These are phyloP conservation scores for Suhomyces choctaworum DNA, from an alignment of 1,139 yeast genomes.

Conservation along the genomic window DNA sequence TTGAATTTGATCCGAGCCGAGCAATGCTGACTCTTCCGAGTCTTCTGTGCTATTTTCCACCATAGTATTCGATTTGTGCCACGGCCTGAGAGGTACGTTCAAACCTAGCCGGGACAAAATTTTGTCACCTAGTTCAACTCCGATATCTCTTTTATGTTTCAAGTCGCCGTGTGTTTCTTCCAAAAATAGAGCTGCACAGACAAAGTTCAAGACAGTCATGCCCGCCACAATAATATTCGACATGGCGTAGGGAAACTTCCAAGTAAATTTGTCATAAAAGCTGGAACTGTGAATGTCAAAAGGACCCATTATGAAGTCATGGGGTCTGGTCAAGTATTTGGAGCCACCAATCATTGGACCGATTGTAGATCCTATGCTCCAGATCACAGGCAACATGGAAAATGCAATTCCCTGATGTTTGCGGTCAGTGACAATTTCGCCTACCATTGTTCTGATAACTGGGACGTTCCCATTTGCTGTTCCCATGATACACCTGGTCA, in stretches of 20 bases:
- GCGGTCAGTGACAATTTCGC: slow-evolving; percentile 38
- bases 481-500: slow-evolving; percentile 37
- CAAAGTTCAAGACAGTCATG: slow-evolving; percentile 40
- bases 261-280: slow-evolving; percentile 29
- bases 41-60: background rate
- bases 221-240: slow-evolving; percentile 57
- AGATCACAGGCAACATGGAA: slow-evolving; percentile 35
- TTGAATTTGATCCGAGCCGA: slow-evolving; percentile 1
- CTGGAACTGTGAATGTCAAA: background rate
- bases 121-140: slow-evolving; percentile 54
- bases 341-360: slow-evolving; percentile 58
- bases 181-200: slow-evolving; percentile 51
- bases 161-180: slow-evolving; percentile 59
- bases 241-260: slow-evolving; percentile 56
- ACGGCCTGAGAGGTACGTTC: slow-evolving; percentile 33
- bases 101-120: slow-evolving; percentile 37
- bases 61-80: slow-evolving; percentile 21
- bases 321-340: slow-evolving; percentile 35
- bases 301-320: slow-evolving; percentile 2
- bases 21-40: slow-evolving; percentile 1
- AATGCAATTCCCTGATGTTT: slow-evolving; percentile 41
- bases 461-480: slow-evolving; percentile 39
- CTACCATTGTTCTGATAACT: slow-evolving; percentile 39
- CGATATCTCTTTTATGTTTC: slow-evolving; percentile 47
- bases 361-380: slow-evolving; percentile 32